phyloP scores from a whole-genome alignment of 805 yeast genomes.

The Ascoidea rubescens region DNA sequence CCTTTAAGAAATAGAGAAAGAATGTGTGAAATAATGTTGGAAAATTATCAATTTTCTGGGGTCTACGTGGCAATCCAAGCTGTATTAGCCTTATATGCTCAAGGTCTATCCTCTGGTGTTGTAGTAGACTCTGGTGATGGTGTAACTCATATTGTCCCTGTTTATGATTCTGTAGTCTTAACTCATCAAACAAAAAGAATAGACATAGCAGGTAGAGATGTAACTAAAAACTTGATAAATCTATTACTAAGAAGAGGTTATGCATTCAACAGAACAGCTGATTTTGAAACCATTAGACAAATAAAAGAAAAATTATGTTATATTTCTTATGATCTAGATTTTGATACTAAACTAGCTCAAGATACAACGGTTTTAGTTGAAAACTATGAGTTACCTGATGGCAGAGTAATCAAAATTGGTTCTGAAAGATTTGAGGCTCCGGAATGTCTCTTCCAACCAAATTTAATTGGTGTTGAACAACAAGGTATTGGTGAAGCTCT shows the following conservation, averaged over 20 bases:
- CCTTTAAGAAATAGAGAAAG: slow-evolving; percentile 81
- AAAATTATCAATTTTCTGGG: slow-evolving; percentile 79
- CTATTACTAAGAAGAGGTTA: slow-evolving; percentile 89
- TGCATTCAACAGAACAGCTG: slow-evolving; percentile 97
- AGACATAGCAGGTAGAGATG: slow-evolving; percentile 97
- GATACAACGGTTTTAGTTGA: slow-evolving; percentile 95
- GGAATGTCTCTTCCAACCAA: slow-evolving; percentile 93
- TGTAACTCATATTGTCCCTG: slow-evolving; percentile 97
- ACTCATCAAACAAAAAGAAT: slow-evolving; percentile 85
- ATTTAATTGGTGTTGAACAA: slow-evolving; percentile 88
- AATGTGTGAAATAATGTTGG: slow-evolving; percentile 91
- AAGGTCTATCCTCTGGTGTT: slow-evolving; percentile 92
- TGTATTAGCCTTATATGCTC: slow-evolving; percentile 94
- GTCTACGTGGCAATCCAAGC: slow-evolving; percentile 96
- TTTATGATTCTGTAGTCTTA: slow-evolving; percentile 91
- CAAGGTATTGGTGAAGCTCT: slow-evolving; percentile 92
- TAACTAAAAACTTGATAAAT: slow-evolving; percentile 89
- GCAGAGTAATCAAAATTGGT: slow-evolving; percentile 85
- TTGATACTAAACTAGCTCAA: slow-evolving; percentile 74
- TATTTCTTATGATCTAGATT: slow-evolving; percentile 84
- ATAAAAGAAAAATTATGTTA: slow-evolving; percentile 94
- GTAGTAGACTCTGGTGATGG: slow-evolving; percentile 99
- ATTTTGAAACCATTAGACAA: slow-evolving; percentile 96
- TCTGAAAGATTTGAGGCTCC: slow-evolving; percentile 95
- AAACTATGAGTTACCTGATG: slow-evolving; percentile 89